A percentile compares a stretch with the other conserved stretches of the same genome.
Conservation (phyloP, 306 rosid species). For the Prunus fruticosa region DNA sequence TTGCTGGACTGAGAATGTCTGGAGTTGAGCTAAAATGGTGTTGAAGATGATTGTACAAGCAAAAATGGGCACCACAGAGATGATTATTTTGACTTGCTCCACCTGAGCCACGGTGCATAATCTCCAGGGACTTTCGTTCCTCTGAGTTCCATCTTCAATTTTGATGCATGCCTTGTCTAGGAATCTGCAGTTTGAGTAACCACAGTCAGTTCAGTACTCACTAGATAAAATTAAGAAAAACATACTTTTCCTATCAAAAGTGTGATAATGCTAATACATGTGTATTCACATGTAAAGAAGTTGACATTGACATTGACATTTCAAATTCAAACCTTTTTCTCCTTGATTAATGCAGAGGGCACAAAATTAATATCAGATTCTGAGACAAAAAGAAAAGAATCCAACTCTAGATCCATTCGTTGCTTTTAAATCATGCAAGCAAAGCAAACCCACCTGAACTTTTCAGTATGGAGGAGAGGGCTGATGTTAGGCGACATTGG, state of each 20-base stretch:
- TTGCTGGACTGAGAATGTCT: conserved; percentile 65
- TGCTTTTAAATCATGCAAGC: background rate
- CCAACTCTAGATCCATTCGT: background rate
- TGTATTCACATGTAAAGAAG: background rate
- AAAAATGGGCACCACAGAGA: conserved; percentile 57
- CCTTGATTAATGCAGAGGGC: background rate
- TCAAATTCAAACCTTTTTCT: background rate
- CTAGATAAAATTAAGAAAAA: background rate
- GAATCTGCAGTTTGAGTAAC: conserved; percentile 39
- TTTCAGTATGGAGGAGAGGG: conserved; percentile 44
- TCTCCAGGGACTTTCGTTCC: conserved; percentile 59
- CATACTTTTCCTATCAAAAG: background rate
- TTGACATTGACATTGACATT: background rate
- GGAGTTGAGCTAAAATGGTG: conserved; percentile 67
- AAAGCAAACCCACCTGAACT: conserved; percentile 40
- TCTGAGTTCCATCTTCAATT: conserved; percentile 30
- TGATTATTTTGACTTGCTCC: conserved; percentile 57
- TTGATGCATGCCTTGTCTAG: conserved; percentile 68
- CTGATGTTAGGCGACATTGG: conserved; percentile 24
- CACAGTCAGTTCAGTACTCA: background rate
- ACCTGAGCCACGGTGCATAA: conserved; percentile 55
- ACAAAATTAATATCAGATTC: background rate
- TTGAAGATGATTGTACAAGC: conserved; percentile 65
- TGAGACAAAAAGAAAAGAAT: background rate
- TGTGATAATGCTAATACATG: background rate